Evolutionary conservation across 2,329 filamentous ascomycete genomes (phyloP).

Genomic region (Xylaria digitata): DNA sequence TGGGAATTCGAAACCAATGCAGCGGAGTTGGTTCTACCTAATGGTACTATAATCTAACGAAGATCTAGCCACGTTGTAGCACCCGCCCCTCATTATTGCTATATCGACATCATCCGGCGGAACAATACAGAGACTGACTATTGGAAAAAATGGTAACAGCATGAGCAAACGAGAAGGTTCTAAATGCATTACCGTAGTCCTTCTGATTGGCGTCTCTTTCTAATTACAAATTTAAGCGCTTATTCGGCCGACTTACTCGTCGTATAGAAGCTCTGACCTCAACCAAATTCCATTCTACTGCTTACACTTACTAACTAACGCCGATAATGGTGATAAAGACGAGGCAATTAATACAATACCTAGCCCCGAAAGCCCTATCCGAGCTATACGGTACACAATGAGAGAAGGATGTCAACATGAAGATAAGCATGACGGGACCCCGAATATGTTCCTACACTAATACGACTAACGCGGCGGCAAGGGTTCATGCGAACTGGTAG

Average conservation of each 20-base stretch:
- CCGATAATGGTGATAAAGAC: neutral
- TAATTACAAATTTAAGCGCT: conserved; percentile 11
- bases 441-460: conserved; percentile 3
- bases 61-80: conserved; percentile 24
- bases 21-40: conserved; percentile 8
- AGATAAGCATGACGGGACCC: conserved; percentile 5
- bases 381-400: neutral
- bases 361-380: neutral
- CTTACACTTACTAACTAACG: neutral
- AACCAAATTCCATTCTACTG: conserved; percentile 21
- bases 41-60: neutral
- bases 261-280: neutral
- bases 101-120: conserved; percentile 10
- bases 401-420: neutral
- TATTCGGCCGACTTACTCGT: conserved; percentile 20
- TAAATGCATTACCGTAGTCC: neutral
- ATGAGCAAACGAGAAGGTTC: neutral
- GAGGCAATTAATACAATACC: neutral
- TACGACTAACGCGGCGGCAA: conserved; percentile 10
- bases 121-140: neutral
- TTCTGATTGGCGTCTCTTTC: conserved; percentile 10
- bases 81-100: conserved; percentile 10
- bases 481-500: conserved; percentile 30
- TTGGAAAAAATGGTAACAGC: neutral
- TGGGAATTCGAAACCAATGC: conserved; percentile 16